Conservation (phyloP, 2,329 filamentous ascomycete genomes). For the Botrytis medusae region DNA sequence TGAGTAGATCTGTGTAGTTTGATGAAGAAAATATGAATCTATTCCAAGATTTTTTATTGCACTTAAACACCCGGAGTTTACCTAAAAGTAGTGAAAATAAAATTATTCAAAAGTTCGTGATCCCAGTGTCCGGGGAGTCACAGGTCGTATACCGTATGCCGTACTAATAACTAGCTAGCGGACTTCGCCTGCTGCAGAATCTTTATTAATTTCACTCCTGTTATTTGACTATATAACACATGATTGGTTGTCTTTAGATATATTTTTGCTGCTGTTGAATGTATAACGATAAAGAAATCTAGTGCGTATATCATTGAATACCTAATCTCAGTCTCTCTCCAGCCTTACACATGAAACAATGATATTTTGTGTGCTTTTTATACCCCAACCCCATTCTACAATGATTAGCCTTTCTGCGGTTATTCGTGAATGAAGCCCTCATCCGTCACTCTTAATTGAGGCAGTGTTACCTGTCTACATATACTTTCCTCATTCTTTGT, state of each 20-base stretch:
- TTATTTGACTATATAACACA: neutral
- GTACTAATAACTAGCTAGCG: neutral
- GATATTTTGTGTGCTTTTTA: neutral
- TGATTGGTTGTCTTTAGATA: neutral
- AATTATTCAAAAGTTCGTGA: slow-evolving; percentile 4
- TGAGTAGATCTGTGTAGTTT: slow-evolving; percentile 3
- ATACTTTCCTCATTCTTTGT: neutral
- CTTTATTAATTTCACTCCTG: slow-evolving; percentile 1
- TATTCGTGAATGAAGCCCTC: neutral
- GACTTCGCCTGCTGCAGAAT: slow-evolving; percentile 5
- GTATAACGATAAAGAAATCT: neutral
- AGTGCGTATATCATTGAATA: neutral
- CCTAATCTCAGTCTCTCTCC: neutral
- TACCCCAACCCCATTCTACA: neutral
- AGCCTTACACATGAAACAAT: neutral
- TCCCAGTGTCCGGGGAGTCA: neutral
- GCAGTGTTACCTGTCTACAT: neutral
- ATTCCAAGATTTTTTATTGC: neutral
- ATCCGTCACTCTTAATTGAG: neutral
- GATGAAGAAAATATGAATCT: slow-evolving; percentile 1
- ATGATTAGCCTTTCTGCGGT: neutral
- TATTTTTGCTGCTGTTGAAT: neutral
- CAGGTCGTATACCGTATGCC: neutral
- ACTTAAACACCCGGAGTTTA: neutral
- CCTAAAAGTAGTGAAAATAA: slow-evolving; percentile 8